Evolutionary conservation across 2,329 filamentous ascomycete genomes (phyloP).

Genomic region (Epichloe coenophiala): DNA sequence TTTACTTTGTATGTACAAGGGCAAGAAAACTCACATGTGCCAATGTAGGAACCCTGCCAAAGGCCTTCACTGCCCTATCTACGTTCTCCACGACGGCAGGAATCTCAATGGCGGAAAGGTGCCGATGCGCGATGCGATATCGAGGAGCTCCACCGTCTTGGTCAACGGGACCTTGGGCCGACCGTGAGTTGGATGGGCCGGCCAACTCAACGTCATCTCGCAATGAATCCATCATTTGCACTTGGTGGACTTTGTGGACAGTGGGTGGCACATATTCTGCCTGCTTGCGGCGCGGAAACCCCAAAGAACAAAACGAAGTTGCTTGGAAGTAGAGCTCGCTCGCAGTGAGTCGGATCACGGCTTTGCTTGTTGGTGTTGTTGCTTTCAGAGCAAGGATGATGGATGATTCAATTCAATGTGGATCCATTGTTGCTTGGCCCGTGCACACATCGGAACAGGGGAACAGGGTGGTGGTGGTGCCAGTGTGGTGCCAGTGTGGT

Average conservation of each 20-base stretch:
- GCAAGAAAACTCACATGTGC: slow-evolving; percentile 20
- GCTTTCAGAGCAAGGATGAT: neutral
- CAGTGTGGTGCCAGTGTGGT: too few species aligned
- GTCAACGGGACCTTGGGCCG: neutral
- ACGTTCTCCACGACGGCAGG: slow-evolving; percentile 30
- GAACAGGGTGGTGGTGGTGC: too few species aligned
- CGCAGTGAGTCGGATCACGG: neutral
- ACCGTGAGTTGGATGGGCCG: neutral
- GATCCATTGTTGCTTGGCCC: neutral
- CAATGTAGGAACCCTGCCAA: slow-evolving; percentile 25
- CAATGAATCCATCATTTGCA: neutral
- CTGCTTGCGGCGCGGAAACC: neutral
- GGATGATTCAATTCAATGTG: neutral
- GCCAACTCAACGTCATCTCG: neutral
- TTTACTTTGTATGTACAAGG: neutral
- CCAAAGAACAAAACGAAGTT: too few species aligned
- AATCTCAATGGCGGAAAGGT: slow-evolving; percentile 27
- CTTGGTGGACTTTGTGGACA: neutral
- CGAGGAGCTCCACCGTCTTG: slow-evolving; percentile 17
- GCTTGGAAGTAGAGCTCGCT: neutral
- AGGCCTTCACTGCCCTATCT: slow-evolving; percentile 28
- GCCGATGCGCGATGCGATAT: slow-evolving; percentile 21
- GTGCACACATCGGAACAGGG: neutral
- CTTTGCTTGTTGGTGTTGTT: neutral
- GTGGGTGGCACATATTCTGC: neutral